Evolutionary conservation across 371 early-diverging fungal species (phyloP), one percentile per base, ranked within the genome.

Genomic region (Chytridiales sp.): DNA sequence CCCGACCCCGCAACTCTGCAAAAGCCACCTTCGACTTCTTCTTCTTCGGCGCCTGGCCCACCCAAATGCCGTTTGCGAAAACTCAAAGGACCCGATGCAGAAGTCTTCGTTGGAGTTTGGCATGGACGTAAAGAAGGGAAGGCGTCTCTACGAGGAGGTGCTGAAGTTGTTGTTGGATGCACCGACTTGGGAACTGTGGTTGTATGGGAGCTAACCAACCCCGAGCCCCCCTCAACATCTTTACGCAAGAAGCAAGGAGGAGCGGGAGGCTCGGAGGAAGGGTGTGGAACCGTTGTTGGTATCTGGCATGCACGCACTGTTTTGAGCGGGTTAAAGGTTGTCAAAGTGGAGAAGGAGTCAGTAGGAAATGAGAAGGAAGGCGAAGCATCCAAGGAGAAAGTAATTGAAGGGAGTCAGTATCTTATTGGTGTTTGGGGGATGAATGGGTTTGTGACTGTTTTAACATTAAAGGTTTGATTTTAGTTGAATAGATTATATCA

Each of bases 291-390:
- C 5, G 32, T 60, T 15, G 29, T 60, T 21, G 61, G 50, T 11
- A 52, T 60, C 6, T 60, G 61, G 61, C 61, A 60, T 26, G 61
- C 61, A 4, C 24, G 61, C 21, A 43, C 53, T 4, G 43, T 53
- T 17, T 15, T 60, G n/a, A 34, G 41, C 8, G 61, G 61, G 9
- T 52, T 60, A 47, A 30, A 30, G 22, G 51, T 30, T 24, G 51
- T 51, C 4, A 38, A 51, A n/a, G n/a, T n/a, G n/a, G n/a, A n/a
- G n/a, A n/a, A 22, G 21, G 39, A 24, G 19, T 19, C 40, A 8
- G 34, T 15, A 1, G 5, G 50, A n/a, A 15, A 29, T n/a, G 38
- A 52, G 39, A 35, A 9, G n/a, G n/a, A 19, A 15, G 34, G 40
- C 9, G 53, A 52, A 24, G 27, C 22, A n/a, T 35, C 35, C 19